Evolutionary conservation across 2,329 filamentous ascomycete species (phyloP), one percentile per base, ranked within the genome.

Genomic region (Aspergillus calidoustus): DNA sequence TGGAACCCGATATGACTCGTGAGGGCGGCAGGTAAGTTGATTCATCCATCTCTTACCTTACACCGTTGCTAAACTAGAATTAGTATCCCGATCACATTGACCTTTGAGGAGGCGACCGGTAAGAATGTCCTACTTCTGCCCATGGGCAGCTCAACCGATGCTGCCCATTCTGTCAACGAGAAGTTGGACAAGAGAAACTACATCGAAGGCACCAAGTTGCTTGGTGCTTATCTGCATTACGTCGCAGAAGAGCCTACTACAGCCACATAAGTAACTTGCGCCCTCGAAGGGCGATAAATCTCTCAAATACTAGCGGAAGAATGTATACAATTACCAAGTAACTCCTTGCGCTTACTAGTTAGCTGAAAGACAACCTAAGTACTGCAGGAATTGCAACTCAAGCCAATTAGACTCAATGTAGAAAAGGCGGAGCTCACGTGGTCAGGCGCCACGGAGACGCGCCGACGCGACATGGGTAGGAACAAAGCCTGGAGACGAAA

Each of bases 161-260:
- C 91, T 47, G 95, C 95, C 7, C 95, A 99, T 81, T 97, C 92
- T 38, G 96, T 97, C 80, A 99, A 99, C 78, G 95, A 98, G 87
- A 97, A 97, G 86, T 84, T 99, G 61, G 95, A 99, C 79, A 93
- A 91, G 86, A 88, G 87, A 75, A 99, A 99, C 81, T 99, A 99
- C 78, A 96, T 99, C 73, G 93, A 99, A 83, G 95, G 95, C 53
- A 97, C 91, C 71, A 99, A 99, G 87, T 81, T 99, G 65, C 81
- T 99, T 61, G 95, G 95, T 52, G 91, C 94, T 3, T 99, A 99
- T 77, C 81, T 99, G 74, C 94, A 98, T 81, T 97, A 97, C 71
- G 93, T 97, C 67, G 93, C 93, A 2, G 92, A 94, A 76, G 95
- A 99, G 84, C 88, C 91, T 44, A 88, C 31, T 19, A 17, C 38